Conservation (phyloP, 2,329 filamentous ascomycete species). For the Ascochyta viciae-villosae region DNA sequence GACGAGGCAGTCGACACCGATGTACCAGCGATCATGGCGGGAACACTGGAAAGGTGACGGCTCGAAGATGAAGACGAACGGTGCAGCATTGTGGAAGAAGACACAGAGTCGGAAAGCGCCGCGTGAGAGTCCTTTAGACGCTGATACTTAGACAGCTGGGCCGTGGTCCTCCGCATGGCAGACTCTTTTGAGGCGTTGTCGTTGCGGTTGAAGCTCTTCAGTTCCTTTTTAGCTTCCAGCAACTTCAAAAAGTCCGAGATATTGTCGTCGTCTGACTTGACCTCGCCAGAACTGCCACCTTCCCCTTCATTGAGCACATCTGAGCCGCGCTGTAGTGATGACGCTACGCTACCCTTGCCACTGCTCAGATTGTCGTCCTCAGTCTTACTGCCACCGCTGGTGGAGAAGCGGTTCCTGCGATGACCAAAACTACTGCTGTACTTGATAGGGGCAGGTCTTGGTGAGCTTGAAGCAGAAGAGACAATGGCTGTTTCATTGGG, state of each 20-base stretch:
- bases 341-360: constrained; percentile 77
- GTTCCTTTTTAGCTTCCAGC: constrained; percentile 85
- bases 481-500: constrained; percentile 68
- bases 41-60: constrained; percentile 73
- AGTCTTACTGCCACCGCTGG: constrained; percentile 72
- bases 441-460: constrained; percentile 77
- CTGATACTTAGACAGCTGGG: constrained; percentile 84
- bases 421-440: constrained; percentile 97
- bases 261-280: constrained; percentile 85
- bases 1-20: constrained; percentile 87
- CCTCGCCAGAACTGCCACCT: constrained; percentile 68
- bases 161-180: constrained; percentile 75
- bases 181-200: constrained; percentile 66
- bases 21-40: constrained; percentile 67
- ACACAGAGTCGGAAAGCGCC: constrained; percentile 89
- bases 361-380: constrained; percentile 82
- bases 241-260: constrained; percentile 93
- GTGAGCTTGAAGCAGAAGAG: constrained; percentile 75
- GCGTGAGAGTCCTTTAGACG: constrained; percentile 89
- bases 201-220: constrained; percentile 77
- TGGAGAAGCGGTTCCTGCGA: constrained; percentile 78
- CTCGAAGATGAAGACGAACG: constrained; percentile 80
- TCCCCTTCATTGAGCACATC: constrained; percentile 75
- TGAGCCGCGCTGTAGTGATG: constrained; percentile 76
- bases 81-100: constrained; percentile 84